A percentile compares a stretch with the other conserved stretches of the same genome.
phyloP scores from a whole-genome alignment of 768 basidiomycete genomes.

The Lentinula sp. region DNA sequence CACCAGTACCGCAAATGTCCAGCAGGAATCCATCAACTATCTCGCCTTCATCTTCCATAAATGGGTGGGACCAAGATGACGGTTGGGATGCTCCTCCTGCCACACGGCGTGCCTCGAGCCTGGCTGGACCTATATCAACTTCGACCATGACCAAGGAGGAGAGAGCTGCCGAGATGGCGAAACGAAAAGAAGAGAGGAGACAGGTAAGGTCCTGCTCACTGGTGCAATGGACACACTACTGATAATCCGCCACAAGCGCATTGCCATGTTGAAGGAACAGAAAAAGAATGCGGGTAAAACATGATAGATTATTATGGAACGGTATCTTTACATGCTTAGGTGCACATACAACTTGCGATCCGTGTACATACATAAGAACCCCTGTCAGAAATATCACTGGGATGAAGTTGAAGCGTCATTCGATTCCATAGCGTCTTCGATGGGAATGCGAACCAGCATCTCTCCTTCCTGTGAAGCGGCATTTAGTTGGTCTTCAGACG shows the following conservation, averaged over 20 bases:
- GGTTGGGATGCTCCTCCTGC: slow-evolving; percentile 11
- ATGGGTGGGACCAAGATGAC: slow-evolving; percentile 14
- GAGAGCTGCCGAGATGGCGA: slow-evolving; percentile 88
- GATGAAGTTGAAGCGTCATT: slow-evolving; percentile 14
- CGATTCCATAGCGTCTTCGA: slow-evolving; percentile 52
- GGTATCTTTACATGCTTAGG: background rate
- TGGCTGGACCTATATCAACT: slow-evolving; percentile 21
- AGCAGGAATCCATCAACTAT: slow-evolving; percentile 4
- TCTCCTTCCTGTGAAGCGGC: slow-evolving; percentile 34
- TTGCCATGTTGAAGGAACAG: slow-evolving; percentile 76
- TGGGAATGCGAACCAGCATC: slow-evolving; percentile 66
- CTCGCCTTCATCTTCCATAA: background rate
- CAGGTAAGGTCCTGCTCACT: slow-evolving; percentile 39
- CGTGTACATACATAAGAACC: background rate
- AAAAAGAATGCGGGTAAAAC: slow-evolving; percentile 45
- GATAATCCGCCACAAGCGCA: slow-evolving; percentile 40
- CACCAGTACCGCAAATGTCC: slow-evolving; percentile 3
- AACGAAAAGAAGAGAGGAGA: slow-evolving; percentile 87
- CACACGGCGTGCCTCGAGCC: slow-evolving; percentile 10
- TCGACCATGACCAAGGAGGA: slow-evolving; percentile 78
- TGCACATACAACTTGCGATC: background rate
- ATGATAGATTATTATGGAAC: background rate
- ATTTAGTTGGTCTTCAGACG: slow-evolving; percentile 19
- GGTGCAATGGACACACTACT: background rate
- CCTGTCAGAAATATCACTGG: slow-evolving; percentile 3